Evolutionary conservation across 352 stramenopile species (phyloP), one percentile per base, ranked within the genome.

Genomic region (Phytopythium mirpurense): DNA sequence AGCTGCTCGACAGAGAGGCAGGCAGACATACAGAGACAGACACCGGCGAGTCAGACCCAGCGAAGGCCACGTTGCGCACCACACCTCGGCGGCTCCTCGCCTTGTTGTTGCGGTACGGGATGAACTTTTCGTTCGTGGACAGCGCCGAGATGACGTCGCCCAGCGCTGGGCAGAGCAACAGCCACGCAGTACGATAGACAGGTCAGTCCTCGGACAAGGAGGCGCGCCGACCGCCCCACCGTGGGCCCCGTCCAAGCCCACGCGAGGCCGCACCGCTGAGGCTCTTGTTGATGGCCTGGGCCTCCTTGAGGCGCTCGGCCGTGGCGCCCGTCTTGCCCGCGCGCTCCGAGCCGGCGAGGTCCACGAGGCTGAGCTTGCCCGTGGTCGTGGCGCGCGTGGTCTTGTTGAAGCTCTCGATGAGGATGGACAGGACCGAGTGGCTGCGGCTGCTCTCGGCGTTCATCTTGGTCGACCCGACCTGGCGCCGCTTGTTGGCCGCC

Each of bases 91-190:
- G n/a, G n/a, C n/a, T n/a, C 29, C 23, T 5, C 55, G 92, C 70
- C 75, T 96, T 96, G 73, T 96, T 96, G 72, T 97, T 96, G 43
- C 88, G 81, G 63, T 96, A 97, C 42, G 92, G 92, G 43, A 98
- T 96, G 68, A 96, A 97, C 66, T 96, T 97, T 44, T 97, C 86
- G 44, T 86, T 86, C 5, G 66, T 89, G 42, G 85, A 96, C 24
- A 98, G 65, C 24, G 92, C 92, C 18, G 83, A 80, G 63, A 98
- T 97, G 19, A 98, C 92, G 60, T 97, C 90, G 49, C 90, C 92
- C 15, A 97, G 63, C 10, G 90, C 88, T 74, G 37, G 5, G 46
- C 49, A 32, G 10, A 60, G 16, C 16, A 43, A 19, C 36, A 42
- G n/a, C 36, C 14, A 18, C 5, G 2, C 34, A 52, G 34, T 56